Evolutionary conservation across 257 asterid species (phyloP).

Genomic region (Verbascum thapsus): DNA sequence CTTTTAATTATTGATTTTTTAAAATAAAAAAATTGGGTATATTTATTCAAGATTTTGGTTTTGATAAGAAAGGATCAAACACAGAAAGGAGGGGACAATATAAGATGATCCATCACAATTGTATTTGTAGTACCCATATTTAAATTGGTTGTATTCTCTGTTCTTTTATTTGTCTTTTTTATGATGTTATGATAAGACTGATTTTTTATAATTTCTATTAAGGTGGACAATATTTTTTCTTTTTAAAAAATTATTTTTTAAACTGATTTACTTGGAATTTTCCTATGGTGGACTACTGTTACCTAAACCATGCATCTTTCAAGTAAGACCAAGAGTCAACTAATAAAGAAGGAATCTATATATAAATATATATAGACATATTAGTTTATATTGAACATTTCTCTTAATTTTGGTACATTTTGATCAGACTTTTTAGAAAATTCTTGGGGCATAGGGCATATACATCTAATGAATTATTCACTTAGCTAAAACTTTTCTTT

Average conservation of each 20-base stretch:
- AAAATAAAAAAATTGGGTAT: neutral
- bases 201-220: neutral
- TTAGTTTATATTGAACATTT: conserved; percentile 10
- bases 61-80: neutral
- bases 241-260: neutral
- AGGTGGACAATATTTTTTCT: conserved; percentile 21
- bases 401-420: conserved; percentile 12
- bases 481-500: no score
- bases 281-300: conserved; percentile 47
- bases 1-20: neutral
- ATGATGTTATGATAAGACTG: conserved; percentile 32
- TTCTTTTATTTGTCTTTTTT: conserved; percentile 31
- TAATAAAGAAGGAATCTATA: conserved; percentile 41
- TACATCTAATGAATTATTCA: neutral
- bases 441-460: conserved; percentile 29
- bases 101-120: conserved; percentile 21
- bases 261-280: neutral
- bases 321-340: no score
- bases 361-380: neutral
- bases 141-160: conserved; percentile 23
- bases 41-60: neutral
- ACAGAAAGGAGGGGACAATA: conserved; percentile 8
- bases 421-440: conserved; percentile 15
- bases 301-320: conserved; percentile 61
- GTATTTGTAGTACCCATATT: conserved; percentile 26